phyloP scores from a whole-genome alignment of 2,329 filamentous ascomycete genomes.

The Helotiales sp. region DNA sequence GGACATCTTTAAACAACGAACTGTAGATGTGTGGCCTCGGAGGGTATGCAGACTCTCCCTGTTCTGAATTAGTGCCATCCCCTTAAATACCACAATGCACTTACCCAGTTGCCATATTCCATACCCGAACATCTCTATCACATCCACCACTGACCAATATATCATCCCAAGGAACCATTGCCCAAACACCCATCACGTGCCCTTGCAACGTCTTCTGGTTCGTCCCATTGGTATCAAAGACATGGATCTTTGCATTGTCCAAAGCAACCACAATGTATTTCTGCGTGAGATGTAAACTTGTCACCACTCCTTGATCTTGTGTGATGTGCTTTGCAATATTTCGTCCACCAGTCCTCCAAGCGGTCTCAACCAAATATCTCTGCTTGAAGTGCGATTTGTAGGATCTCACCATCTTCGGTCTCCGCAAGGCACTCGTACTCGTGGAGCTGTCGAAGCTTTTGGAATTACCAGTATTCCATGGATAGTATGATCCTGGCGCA shows the following conservation, averaged over 20 bases:
- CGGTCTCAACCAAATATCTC: constrained; percentile 93
- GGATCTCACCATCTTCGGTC: constrained; percentile 68
- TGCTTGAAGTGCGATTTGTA: constrained; percentile 99
- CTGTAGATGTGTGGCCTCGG: constrained; percentile 94
- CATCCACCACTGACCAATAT: constrained; percentile 94
- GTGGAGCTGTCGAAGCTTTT: constrained; percentile 61
- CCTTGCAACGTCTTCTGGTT: constrained; percentile 88
- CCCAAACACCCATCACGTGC: constrained; percentile 99
- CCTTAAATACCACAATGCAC: constrained; percentile 43
- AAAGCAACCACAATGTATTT: constrained; percentile 98
- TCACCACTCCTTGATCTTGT: constrained; percentile 95
- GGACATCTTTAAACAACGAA: constrained; percentile 97
- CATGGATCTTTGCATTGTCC: constrained; percentile 98
- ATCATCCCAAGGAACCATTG: constrained; percentile 98
- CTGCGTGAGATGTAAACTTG: constrained; percentile 88
- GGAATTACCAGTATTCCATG: constrained; percentile 36
- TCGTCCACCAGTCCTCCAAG: constrained; percentile 91
- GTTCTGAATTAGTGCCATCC: constrained; percentile 39
- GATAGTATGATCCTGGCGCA: constrained; percentile 51
- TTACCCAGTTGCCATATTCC: constrained; percentile 93
- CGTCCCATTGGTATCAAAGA: constrained; percentile 91
- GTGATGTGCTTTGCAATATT: constrained; percentile 87
- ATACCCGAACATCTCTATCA: constrained; percentile 94
- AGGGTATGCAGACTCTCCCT: constrained; percentile 81
- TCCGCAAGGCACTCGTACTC: constrained; percentile 49